These are phyloP conservation scores for Haplosporangium sp. DNA, from an alignment of 371 early-diverging fungal genomes.

Conservation along the genomic window DNA sequence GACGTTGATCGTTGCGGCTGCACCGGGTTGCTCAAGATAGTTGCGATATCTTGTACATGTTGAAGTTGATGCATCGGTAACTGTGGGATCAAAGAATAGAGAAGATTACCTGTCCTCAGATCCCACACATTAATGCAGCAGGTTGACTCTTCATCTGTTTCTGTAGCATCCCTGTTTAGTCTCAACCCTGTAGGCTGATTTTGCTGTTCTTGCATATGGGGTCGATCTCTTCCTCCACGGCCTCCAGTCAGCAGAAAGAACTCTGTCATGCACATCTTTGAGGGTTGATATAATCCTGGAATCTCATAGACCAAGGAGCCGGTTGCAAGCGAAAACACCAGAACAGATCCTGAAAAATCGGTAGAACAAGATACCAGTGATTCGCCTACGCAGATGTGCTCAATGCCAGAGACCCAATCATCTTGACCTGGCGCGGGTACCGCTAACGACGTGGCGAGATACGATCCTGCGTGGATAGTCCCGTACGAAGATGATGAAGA, in stretches of 20 bases:
- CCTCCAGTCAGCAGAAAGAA: slow-evolving; percentile 64
- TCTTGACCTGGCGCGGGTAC: slow-evolving; percentile 57
- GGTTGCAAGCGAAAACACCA: slow-evolving; percentile 67
- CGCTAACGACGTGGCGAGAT: slow-evolving; percentile 56
- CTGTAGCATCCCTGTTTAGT: not conserved
- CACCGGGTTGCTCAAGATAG: slow-evolving; percentile 11
- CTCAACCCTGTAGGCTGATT: not conserved
- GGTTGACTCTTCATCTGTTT: slow-evolving; percentile 34
- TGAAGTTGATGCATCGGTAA: slow-evolving; percentile 16
- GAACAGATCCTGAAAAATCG: slow-evolving; percentile 64
- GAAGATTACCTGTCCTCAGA: slow-evolving; percentile 61
- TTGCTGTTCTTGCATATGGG: slow-evolving; percentile 1
- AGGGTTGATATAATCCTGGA: slow-evolving; percentile 43
- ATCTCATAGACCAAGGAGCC: slow-evolving; percentile 66
- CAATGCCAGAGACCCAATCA: slow-evolving; percentile 68
- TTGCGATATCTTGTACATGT: slow-evolving; percentile 4
- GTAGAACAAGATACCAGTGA: slow-evolving; percentile 67
- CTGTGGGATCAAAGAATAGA: slow-evolving; percentile 58
- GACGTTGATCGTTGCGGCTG: not conserved
- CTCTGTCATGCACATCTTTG: slow-evolving; percentile 65
- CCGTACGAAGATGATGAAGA: slow-evolving; percentile 28
- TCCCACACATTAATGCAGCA: slow-evolving; percentile 70
- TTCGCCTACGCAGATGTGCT: slow-evolving; percentile 63
- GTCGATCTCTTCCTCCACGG: slow-evolving; percentile 23
- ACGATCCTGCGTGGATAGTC: slow-evolving; percentile 40